Evolutionary conservation across 768 basidiomycete genomes (phyloP).

Genomic region (Pulveroboletus sp.): DNA sequence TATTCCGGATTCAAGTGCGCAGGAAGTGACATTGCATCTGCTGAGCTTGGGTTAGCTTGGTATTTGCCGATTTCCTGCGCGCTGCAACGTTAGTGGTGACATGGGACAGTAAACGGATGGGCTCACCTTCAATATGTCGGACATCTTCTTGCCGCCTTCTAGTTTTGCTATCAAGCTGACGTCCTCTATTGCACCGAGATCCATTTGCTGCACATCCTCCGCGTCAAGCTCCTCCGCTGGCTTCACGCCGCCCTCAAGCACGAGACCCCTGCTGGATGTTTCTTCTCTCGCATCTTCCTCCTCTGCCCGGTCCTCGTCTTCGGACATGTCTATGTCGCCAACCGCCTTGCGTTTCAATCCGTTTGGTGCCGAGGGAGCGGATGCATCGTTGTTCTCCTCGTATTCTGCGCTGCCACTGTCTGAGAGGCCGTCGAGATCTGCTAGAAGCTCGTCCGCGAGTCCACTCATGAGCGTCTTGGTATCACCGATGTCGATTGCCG

Average conservation of each 20-base stretch:
- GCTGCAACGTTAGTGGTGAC: not conserved
- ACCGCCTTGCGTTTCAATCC: conserved; percentile 64
- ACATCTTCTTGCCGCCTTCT: conserved; percentile 82
- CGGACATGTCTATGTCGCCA: conserved; percentile 52
- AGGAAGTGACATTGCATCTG: conserved; percentile 72
- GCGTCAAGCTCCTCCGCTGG: conserved; percentile 95
- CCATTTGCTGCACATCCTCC: conserved; percentile 94
- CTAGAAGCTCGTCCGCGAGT: conserved; percentile 88
- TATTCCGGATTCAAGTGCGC: conserved; percentile 94
- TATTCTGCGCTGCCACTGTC: conserved; percentile 55
- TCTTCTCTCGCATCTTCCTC: conserved; percentile 38
- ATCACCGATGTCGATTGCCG: conserved; percentile 2
- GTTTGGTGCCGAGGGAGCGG: conserved; percentile 21
- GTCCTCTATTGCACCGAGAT: conserved; percentile 79
- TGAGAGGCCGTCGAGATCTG: conserved; percentile 85
- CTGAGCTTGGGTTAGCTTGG: conserved; percentile 70
- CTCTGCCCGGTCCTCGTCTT: conserved; percentile 44
- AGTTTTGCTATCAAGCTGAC: conserved; percentile 87
- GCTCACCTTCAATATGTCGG: conserved; percentile 75
- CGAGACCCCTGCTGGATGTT: conserved; percentile 50
- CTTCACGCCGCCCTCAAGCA: conserved; percentile 80
- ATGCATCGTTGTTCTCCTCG: conserved; percentile 37
- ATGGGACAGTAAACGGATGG: not conserved
- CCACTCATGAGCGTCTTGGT: conserved; percentile 54
- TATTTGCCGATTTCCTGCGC: conserved; percentile 86